These are phyloP conservation scores for Boletus rufocinnamomeus DNA, from an alignment of 768 basidiomycete species.

Conservation along the genomic window DNA sequence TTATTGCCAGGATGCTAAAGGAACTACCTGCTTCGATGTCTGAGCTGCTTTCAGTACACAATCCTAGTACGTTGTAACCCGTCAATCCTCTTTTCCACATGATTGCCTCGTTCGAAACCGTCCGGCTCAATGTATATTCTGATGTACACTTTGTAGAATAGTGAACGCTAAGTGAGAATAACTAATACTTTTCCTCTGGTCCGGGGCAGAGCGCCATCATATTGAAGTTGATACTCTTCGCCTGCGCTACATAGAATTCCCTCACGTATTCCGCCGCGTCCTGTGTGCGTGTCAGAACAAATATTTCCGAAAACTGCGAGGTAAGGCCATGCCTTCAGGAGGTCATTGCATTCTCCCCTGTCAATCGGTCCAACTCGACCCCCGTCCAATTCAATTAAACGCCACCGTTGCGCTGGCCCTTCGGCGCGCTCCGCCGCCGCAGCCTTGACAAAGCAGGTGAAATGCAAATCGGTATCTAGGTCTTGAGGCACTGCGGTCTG, in stretches of 20 bases:
- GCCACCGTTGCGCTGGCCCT: constrained; percentile 33
- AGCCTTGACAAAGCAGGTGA: constrained; percentile 82
- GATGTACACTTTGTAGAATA: constrained; percentile 15
- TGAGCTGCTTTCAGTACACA: constrained; percentile 27
- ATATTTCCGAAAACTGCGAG: not conserved
- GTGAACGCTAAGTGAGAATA: not conserved
- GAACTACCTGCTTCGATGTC: constrained; percentile 36
- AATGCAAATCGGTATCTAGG: constrained; percentile 78
- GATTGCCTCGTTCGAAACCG: not conserved
- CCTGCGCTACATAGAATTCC: constrained; percentile 43
- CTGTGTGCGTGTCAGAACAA: constrained; percentile 24
- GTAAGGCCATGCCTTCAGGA: constrained; percentile 50
- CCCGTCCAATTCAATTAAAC: constrained; percentile 86
- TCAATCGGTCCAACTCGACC: constrained; percentile 78
- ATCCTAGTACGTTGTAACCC: not conserved
- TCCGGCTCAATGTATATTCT: not conserved
- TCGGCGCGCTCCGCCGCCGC: constrained; percentile 39
- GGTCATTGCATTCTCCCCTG: constrained; percentile 59
- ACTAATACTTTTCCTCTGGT: constrained; percentile 15
- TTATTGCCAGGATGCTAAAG: constrained; percentile 33
- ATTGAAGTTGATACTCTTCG: constrained; percentile 44
- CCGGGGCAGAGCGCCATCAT: constrained; percentile 49
- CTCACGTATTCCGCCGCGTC: constrained; percentile 50
- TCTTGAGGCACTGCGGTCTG: constrained; percentile 67
- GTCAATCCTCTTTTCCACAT: not conserved